These are phyloP conservation scores for Urtica urens DNA, from an alignment of 306 rosid genomes.

Conservation along the genomic window DNA sequence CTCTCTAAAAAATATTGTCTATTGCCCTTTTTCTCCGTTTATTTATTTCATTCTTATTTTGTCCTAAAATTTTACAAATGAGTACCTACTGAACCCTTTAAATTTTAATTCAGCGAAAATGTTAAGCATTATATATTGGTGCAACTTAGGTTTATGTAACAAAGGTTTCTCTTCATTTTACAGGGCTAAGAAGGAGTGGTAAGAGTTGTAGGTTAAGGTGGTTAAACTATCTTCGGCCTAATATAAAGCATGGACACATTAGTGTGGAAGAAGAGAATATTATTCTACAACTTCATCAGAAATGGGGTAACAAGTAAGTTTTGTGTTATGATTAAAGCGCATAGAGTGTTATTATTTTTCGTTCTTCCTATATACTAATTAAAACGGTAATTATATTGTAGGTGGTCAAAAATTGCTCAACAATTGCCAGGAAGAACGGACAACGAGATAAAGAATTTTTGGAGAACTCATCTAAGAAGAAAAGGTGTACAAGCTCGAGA, in stretches of 20 bases:
- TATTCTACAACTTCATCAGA: conserved; percentile 51
- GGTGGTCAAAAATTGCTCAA: conserved; percentile 67
- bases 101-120: too few species aligned
- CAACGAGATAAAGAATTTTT: conserved; percentile 62
- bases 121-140: too few species aligned
- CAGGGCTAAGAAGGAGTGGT: conserved; percentile 70
- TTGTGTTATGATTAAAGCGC: not conserved
- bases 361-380: not conserved
- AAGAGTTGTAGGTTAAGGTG: conserved; percentile 80
- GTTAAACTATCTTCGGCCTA: conserved; percentile 68
- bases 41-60: too few species aligned
- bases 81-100: too few species aligned
- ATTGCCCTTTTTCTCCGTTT: too few species aligned
- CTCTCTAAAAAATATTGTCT: too few species aligned
- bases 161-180: not conserved
- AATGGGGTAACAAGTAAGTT: conserved; percentile 77
- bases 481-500: conserved; percentile 18
- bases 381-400: not conserved
- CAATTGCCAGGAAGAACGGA: conserved; percentile 61
- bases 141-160: too few species aligned
- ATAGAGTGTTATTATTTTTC: too few species aligned
- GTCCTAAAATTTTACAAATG: too few species aligned
- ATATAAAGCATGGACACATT: conserved; percentile 48
- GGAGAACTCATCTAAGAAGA: conserved; percentile 49
- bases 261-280: conserved; percentile 38